Evolutionary conservation across 441 rosid genomes (phyloP).

Genomic region (Mallotus japonicus): DNA sequence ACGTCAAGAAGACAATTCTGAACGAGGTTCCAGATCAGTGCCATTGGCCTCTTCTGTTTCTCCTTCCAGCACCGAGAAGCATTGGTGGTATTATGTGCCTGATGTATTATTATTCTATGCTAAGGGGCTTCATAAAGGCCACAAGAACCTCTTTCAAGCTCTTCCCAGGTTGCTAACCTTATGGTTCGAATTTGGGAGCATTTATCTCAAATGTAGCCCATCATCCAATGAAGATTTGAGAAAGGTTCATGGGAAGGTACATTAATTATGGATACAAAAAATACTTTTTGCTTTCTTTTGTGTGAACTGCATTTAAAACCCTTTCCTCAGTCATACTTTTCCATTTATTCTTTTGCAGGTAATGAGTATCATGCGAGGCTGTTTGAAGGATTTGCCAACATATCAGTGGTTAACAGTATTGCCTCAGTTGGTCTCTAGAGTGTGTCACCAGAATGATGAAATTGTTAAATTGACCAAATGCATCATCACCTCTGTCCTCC

Average conservation of each 20-base stretch:
- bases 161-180: slow-evolving; percentile 97
- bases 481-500: slow-evolving; percentile 82
- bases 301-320: not conserved
- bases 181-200: slow-evolving; percentile 97
- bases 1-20: slow-evolving; percentile 83
- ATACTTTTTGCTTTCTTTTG: not conserved
- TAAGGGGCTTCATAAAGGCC: slow-evolving; percentile 94
- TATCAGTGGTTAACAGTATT: slow-evolving; percentile 94
- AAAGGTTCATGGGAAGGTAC: slow-evolving; percentile 73
- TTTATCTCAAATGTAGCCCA: slow-evolving; percentile 59
- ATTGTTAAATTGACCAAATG: slow-evolving; percentile 74
- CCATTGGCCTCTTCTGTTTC: slow-evolving; percentile 48
- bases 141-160: slow-evolving; percentile 95
- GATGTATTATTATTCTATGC: slow-evolving; percentile 90
- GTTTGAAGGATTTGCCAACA: slow-evolving; percentile 96
- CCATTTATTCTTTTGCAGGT: slow-evolving; percentile 52
- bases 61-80: slow-evolving; percentile 60
- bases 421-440: slow-evolving; percentile 98
- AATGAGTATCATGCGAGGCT: slow-evolving; percentile 84
- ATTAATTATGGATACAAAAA: not conserved
- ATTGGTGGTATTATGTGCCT: slow-evolving; percentile 77
- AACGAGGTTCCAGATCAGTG: slow-evolving; percentile 42
- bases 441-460: slow-evolving; percentile 97
- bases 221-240: slow-evolving; percentile 70
- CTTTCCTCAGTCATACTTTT: slow-evolving; percentile 11